phyloP scores from a whole-genome alignment of 805 yeast species.

The Candida nitratophila region DNA sequence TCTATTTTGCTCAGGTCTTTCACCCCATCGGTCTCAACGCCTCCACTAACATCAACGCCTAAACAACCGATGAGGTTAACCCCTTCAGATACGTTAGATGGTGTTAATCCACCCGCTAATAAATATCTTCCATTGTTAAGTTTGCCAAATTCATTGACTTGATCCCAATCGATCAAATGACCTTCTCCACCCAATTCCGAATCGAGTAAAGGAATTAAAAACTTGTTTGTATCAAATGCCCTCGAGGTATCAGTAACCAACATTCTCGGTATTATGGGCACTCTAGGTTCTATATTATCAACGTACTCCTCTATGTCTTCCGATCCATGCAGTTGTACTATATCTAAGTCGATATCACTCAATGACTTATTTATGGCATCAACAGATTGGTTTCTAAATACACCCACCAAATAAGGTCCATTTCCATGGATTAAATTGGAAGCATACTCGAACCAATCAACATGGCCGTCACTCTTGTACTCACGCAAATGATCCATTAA shows the following conservation, averaged over 20 bases:
- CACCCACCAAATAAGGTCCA: slow-evolving; percentile 82
- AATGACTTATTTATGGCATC: slow-evolving; percentile 47
- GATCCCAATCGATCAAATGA: slow-evolving; percentile 64
- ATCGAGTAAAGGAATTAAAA: slow-evolving; percentile 63
- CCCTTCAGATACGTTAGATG: slow-evolving; percentile 62
- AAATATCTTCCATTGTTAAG: slow-evolving; percentile 35
- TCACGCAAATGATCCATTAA: slow-evolving; percentile 18
- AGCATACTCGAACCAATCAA: slow-evolving; percentile 29
- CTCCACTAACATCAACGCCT: slow-evolving; percentile 94
- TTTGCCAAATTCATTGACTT: slow-evolving; percentile 32
- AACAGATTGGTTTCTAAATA: slow-evolving; percentile 74
- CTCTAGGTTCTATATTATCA: slow-evolving; percentile 14
- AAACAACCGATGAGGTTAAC: slow-evolving; percentile 46
- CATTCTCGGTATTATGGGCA: slow-evolving; percentile 70
- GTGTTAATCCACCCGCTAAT: slow-evolving; percentile 86
- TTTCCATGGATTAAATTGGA: slow-evolving; percentile 17
- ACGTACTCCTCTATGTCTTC: slow-evolving; percentile 47
- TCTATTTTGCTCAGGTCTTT: slow-evolving; percentile 65
- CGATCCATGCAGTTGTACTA: slow-evolving; percentile 85
- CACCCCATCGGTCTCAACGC: slow-evolving; percentile 74
- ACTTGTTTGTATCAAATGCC: slow-evolving; percentile 27
- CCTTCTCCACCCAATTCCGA: slow-evolving; percentile 95
- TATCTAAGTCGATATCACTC: slow-evolving; percentile 48
- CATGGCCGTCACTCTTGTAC: slow-evolving; percentile 11
- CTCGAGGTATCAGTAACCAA: slow-evolving; percentile 45